A percentile compares a stretch with the other conserved stretches of the same genome.
Conservation (phyloP, 2,329 filamentous ascomycete species). For the Cytospora chrysosperma region DNA sequence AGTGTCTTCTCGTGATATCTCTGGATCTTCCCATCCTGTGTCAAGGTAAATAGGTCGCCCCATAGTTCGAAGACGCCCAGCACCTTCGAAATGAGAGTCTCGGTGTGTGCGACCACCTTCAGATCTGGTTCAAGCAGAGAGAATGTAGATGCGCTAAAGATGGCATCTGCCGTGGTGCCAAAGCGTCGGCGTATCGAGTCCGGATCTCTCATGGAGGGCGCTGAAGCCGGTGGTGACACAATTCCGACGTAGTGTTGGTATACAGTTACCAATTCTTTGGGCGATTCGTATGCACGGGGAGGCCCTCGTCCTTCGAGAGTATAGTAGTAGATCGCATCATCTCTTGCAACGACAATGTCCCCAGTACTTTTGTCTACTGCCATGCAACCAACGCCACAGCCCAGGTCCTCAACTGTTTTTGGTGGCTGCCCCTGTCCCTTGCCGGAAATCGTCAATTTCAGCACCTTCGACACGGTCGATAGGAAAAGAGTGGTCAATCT, state of each 20-base stretch:
- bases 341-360: constrained; percentile 86
- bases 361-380: constrained; percentile 75
- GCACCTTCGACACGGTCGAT: constrained; percentile 82
- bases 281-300: constrained; percentile 86
- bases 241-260: constrained; percentile 86
- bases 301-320: constrained; percentile 79
- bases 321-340: constrained; percentile 96
- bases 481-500: constrained; percentile 79
- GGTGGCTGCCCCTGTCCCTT: constrained; percentile 87
- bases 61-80: constrained; percentile 81
- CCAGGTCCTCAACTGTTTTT: constrained; percentile 82
- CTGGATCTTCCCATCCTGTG: constrained; percentile 83
- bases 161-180: constrained; percentile 68
- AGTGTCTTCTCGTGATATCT: constrained; percentile 89
- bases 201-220: constrained; percentile 52
- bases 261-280: constrained; percentile 77
- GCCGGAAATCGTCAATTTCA: constrained; percentile 83
- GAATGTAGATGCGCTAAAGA: constrained; percentile 86
- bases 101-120: constrained; percentile 85
- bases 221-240: constrained; percentile 68
- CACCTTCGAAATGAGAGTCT: constrained; percentile 78
- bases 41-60: constrained; percentile 89
- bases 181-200: constrained; percentile 69
- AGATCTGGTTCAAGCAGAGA: constrained; percentile 89
- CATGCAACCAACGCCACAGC: constrained; percentile 95